Percentiles rank a stretch among this genome's conserved stretches.
Evolutionary conservation across 1,284 basidiomycete species (phyloP).

Genomic region (Xerocomus amazonicus): DNA sequence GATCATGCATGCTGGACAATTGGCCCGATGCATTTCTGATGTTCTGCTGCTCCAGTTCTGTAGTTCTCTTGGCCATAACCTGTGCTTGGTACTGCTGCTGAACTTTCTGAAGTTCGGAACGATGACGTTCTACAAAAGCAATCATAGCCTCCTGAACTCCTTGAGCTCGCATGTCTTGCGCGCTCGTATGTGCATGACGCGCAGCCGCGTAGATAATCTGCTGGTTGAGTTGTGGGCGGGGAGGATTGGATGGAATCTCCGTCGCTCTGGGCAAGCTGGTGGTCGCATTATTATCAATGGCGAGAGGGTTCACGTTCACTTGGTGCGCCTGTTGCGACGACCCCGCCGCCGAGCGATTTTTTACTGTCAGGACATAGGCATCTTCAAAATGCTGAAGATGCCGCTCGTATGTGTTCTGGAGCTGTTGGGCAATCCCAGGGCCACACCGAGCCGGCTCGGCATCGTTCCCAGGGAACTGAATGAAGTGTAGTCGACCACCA

Average conservation of each 20-base stretch:
- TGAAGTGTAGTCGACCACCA: conserved; percentile 60
- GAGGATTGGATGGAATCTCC: conserved; percentile 21
- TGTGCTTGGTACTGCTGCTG: conserved; percentile 22
- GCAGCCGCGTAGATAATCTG: conserved; percentile 25
- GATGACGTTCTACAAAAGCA: conserved; percentile 52
- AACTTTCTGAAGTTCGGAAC: conserved; percentile 34
- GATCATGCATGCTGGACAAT: conserved; percentile 24
- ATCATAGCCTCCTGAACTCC: conserved; percentile 53
- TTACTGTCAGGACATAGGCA: conserved; percentile 42
- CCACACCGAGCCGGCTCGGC: conserved; percentile 55
- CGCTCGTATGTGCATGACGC: conserved; percentile 42
- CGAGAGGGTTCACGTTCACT: conserved; percentile 10
- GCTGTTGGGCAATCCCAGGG: conserved; percentile 54
- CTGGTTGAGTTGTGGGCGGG: conserved; percentile 12
- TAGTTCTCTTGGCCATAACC: conserved; percentile 23
- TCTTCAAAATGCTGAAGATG: conserved; percentile 56
- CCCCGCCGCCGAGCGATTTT: conserved; percentile 14
- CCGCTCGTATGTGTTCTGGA: conserved; percentile 58
- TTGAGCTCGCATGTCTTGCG: conserved; percentile 49
- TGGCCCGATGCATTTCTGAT: conserved; percentile 17
- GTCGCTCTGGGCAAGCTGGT: conserved; percentile 17
- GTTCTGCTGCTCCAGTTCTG: conserved; percentile 26
- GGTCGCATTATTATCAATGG: conserved; percentile 13
- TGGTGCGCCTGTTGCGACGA: conserved; percentile 17
- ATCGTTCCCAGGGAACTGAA: conserved; percentile 55